These are phyloP conservation scores for Karstenula rhodostoma DNA, from an alignment of 2,329 filamentous ascomycete genomes.

Conservation along the genomic window DNA sequence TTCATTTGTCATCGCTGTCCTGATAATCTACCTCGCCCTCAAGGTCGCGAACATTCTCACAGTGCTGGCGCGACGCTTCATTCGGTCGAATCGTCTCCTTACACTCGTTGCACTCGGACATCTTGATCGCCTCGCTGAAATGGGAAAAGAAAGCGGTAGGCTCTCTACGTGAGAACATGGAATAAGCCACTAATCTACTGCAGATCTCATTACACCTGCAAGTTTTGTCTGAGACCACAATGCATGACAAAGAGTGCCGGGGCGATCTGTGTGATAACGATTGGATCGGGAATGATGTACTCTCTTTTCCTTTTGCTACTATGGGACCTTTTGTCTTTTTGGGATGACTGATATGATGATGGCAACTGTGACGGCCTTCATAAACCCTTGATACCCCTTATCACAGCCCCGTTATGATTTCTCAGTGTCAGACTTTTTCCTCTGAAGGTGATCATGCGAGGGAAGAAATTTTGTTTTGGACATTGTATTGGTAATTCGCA, in stretches of 20 bases:
- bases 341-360: no score
- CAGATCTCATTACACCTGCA: background rate
- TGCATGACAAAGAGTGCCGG: background rate
- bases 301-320: no score
- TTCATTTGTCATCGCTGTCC: slow-evolving; percentile 15
- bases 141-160: background rate
- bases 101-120: slow-evolving; percentile 1
- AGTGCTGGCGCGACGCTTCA: background rate
- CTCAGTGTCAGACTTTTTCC: no score
- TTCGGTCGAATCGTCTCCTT: slow-evolving; percentile 3
- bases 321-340: no score
- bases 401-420: no score
- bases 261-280: background rate
- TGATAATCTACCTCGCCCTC: slow-evolving; percentile 12
- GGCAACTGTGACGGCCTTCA: no score
- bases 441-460: no score
- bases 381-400: no score
- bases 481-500: no score
- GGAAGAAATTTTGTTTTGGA: no score
- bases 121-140: background rate
- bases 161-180: background rate
- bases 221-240: background rate
- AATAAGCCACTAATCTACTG: background rate
- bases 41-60: slow-evolving; percentile 3
- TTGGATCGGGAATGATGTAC: no score